Conservation (phyloP, 208 protist species). For the Leptomonas seymouri region DNA sequence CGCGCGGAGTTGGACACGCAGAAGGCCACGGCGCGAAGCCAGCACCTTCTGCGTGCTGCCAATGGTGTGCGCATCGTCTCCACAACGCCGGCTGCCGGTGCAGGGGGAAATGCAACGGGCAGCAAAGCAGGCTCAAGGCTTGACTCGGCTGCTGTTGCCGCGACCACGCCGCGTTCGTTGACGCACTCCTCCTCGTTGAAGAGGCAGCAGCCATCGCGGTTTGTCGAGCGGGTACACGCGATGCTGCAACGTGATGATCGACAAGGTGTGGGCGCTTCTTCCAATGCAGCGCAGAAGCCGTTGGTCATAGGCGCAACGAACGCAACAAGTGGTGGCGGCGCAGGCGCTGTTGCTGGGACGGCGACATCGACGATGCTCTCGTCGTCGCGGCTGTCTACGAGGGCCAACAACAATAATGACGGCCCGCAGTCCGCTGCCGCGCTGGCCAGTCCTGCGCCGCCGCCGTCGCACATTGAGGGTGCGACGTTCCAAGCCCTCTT, state of each 20-base stretch:
- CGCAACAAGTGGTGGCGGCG: not conserved
- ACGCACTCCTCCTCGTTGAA: not conserved
- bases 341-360: not conserved
- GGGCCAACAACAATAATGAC: not conserved
- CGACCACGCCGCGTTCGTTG: slow-evolving; percentile 7
- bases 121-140: not conserved
- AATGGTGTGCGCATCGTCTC: slow-evolving; percentile 13
- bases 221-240: slow-evolving; percentile 60
- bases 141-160: not conserved
- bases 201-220: slow-evolving; percentile 34
- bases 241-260: slow-evolving; percentile 43
- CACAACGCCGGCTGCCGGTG: slow-evolving; percentile 1
- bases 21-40: slow-evolving; percentile 17
- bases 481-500: slow-evolving; percentile 73
- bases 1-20: slow-evolving; percentile 28
- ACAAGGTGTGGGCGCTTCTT: not conserved
- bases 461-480: slow-evolving; percentile 63
- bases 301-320: not conserved
- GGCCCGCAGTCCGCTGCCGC: slow-evolving; percentile 5
- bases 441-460: slow-evolving; percentile 8
- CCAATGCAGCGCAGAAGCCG: not conserved
- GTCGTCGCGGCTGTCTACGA: slow-evolving; percentile 9
- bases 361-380: slow-evolving; percentile 9
- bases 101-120: not conserved
- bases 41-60: slow-evolving; percentile 19